These are phyloP conservation scores for Neonectria neomacrospora DNA, from an alignment of 2,329 filamentous ascomycete genomes.

Conservation along the genomic window DNA sequence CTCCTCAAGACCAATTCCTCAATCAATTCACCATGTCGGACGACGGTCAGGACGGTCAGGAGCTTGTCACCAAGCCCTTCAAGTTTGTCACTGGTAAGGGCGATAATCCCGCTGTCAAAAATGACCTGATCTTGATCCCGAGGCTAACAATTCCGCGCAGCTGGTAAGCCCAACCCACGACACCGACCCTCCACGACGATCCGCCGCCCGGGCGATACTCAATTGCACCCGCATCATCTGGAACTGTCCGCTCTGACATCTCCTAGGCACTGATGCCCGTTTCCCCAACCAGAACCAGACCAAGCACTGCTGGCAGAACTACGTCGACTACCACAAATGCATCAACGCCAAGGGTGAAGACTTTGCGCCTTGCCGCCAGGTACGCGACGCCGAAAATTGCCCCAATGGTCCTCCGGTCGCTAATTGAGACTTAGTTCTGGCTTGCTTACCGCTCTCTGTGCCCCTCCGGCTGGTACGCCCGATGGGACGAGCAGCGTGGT, in stretches of 20 bases:
- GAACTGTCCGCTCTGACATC: slow-evolving; percentile 33
- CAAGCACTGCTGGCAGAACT: slow-evolving; percentile 99
- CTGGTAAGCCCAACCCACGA: slow-evolving; percentile 53
- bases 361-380: slow-evolving; percentile 96
- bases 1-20: slow-evolving; percentile 38
- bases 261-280: slow-evolving; percentile 93
- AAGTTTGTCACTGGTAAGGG: slow-evolving; percentile 98
- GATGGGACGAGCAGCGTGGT: slow-evolving; percentile 99
- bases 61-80: slow-evolving; percentile 96
- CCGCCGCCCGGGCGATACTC: slow-evolving; percentile 40
- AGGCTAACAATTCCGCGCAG: slow-evolving; percentile 57
- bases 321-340: slow-evolving; percentile 99
- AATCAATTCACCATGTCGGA: slow-evolving; percentile 82
- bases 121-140: slow-evolving; percentile 51
- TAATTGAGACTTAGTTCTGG: slow-evolving; percentile 76
- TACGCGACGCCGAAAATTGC: slow-evolving; percentile 54
- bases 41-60: slow-evolving; percentile 71
- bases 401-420: slow-evolving; percentile 10
- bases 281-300: slow-evolving; percentile 99
- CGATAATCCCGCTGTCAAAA: slow-evolving; percentile 52
- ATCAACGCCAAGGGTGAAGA: slow-evolving; percentile 98
- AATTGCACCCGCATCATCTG: slow-evolving; percentile 37
- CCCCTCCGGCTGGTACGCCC: slow-evolving; percentile 91
- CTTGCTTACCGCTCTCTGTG: slow-evolving; percentile 97
- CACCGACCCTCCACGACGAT: slow-evolving; percentile 33